Evolutionary conservation across 306 rosid genomes (phyloP).

Genomic region (Lithocarpus polystachyus): DNA sequence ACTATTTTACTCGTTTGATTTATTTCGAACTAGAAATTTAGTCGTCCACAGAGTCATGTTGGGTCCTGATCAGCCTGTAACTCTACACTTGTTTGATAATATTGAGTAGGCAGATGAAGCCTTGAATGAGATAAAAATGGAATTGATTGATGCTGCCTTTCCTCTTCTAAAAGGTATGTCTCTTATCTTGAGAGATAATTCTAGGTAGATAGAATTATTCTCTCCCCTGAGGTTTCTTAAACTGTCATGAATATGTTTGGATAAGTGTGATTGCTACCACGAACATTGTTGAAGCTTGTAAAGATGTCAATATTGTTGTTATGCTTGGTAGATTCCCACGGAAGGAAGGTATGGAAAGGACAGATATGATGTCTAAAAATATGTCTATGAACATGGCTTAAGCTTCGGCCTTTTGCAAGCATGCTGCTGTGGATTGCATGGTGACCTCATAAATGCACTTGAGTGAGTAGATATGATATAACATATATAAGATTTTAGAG

Average conservation of each 20-base stretch:
- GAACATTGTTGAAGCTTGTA: conserved; percentile 65
- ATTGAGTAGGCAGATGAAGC: conserved; percentile 59
- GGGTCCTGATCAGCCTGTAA: too few species aligned
- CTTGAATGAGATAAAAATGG: conserved; percentile 67
- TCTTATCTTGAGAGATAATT: neutral
- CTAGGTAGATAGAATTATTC: neutral
- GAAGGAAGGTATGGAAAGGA: conserved; percentile 88
- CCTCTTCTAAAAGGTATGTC: conserved; percentile 55
- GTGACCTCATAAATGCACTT: conserved; percentile 21
- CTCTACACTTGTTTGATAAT: too few species aligned
- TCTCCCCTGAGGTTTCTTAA: neutral
- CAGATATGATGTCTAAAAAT: conserved; percentile 69
- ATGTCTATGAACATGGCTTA: conserved; percentile 72
- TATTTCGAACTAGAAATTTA: too few species aligned
- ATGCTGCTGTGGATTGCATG: conserved; percentile 66
- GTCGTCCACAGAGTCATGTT: too few species aligned
- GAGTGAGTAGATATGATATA: too few species aligned
- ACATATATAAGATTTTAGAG: too few species aligned
- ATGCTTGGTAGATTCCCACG: conserved; percentile 75
- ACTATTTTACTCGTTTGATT: too few species aligned
- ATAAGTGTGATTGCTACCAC: conserved; percentile 67
- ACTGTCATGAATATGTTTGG: neutral
- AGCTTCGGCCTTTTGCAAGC: conserved; percentile 66
- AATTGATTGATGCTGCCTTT: conserved; percentile 62
- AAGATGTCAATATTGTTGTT: conserved; percentile 58